Conservation (phyloP, 208 protist species). For the Acanthamoeba divionensis region DNA sequence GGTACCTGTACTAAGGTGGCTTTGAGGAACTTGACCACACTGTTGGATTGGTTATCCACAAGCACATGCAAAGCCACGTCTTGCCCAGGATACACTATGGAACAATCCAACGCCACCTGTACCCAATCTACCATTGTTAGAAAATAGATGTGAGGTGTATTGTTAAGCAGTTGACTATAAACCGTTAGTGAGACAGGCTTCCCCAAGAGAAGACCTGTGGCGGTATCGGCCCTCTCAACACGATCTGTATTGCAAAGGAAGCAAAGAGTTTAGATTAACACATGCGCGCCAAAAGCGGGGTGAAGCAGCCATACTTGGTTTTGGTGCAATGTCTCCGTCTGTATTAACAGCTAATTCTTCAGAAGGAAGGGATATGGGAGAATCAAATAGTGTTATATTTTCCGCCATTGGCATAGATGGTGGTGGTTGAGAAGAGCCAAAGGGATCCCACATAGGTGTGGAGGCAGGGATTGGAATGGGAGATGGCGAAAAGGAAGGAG, state of each 20-base stretch:
- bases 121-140: neutral
- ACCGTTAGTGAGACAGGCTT: constrained; percentile 12
- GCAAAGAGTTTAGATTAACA: too few relatives aligned
- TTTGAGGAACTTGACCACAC: constrained; percentile 39
- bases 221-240: neutral
- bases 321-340: too few relatives aligned
- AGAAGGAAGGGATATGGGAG: too few relatives aligned
- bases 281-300: too few relatives aligned
- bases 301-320: too few relatives aligned
- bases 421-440: too few relatives aligned
- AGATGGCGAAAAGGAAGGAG: neutral
- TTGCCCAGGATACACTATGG: neutral
- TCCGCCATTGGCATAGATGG: too few relatives aligned
- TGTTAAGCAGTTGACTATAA: neutral
- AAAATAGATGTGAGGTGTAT: neutral
- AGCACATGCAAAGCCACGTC: neutral
- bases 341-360: too few relatives aligned
- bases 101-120: constrained; percentile 1
- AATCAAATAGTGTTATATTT: too few relatives aligned
- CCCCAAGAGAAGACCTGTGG: neutral
- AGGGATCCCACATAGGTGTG: too few relatives aligned
- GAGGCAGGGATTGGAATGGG: too few relatives aligned
- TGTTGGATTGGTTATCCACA: neutral
- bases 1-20: neutral
- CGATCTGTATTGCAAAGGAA: neutral